phyloP scores from a whole-genome alignment of 108 stramenopile genomes.

The Cyclotella distinguenda region DNA sequence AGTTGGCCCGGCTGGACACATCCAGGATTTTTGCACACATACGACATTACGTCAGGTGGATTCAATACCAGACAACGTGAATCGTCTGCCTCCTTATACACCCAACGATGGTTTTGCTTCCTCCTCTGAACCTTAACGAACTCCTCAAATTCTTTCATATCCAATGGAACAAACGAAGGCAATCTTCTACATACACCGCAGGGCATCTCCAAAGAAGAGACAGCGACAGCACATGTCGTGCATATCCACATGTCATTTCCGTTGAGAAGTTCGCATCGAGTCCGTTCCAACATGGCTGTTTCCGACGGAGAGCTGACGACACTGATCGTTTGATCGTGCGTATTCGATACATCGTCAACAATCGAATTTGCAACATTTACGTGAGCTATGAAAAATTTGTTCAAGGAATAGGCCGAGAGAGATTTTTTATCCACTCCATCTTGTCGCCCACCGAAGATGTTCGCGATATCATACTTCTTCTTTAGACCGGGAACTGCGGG shows the following conservation, averaged over 20 bases:
- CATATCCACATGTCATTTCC: slow-evolving; percentile 44
- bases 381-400: neutral
- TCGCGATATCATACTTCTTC: slow-evolving; percentile 13
- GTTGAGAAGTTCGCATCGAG: slow-evolving; percentile 29
- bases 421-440: slow-evolving; percentile 4
- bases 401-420: slow-evolving; percentile 1
- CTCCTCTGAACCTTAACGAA: slow-evolving; percentile 25
- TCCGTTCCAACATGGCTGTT: slow-evolving; percentile 21
- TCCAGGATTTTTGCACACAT: slow-evolving; percentile 11
- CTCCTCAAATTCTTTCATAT: slow-evolving; percentile 30
- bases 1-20: slow-evolving; percentile 5
- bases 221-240: slow-evolving; percentile 21
- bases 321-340: neutral
- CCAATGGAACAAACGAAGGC: slow-evolving; percentile 30
- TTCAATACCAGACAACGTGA: slow-evolving; percentile 2
- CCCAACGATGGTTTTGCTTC: slow-evolving; percentile 6
- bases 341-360: no score
- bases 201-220: slow-evolving; percentile 21
- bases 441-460: slow-evolving; percentile 14
- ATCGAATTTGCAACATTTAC: neutral
- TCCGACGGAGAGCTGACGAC: slow-evolving; percentile 1
- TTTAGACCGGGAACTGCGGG: neutral
- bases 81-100: slow-evolving; percentile 4
- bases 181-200: slow-evolving; percentile 19
- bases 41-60: neutral